Percentiles rank a stretch among this genome's conserved stretches.
These are phyloP conservation scores for Alternaria ethzedia DNA, from an alignment of 2,329 filamentous ascomycete species.

Conservation along the genomic window DNA sequence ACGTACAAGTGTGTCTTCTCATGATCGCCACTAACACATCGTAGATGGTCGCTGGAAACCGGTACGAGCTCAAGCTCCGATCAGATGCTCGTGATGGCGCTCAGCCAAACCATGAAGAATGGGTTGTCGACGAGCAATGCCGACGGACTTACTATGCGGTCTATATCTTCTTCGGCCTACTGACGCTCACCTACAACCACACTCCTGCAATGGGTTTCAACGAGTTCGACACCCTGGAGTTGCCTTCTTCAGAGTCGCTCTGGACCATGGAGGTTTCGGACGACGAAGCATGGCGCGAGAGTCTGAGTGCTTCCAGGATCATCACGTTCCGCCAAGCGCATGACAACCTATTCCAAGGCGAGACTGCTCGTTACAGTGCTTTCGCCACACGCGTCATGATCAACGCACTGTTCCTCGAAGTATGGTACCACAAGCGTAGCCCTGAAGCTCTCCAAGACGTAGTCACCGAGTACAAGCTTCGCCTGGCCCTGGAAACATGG, in stretches of 20 bases:
- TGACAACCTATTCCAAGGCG: conserved; percentile 93
- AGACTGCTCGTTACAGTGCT: conserved; percentile 88
- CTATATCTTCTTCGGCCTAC: conserved; percentile 96
- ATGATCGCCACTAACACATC: not conserved
- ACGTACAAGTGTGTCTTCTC: not conserved
- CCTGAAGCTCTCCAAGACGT: conserved; percentile 97
- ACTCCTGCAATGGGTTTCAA: conserved; percentile 98
- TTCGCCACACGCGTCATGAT: conserved; percentile 99
- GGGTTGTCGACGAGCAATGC: conserved; percentile 97
- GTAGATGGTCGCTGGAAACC: conserved; percentile 90
- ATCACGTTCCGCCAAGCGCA: conserved; percentile 94
- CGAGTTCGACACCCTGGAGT: conserved; percentile 90
- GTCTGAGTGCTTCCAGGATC: conserved; percentile 71
- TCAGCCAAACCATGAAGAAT: conserved; percentile 81
- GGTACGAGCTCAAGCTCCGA: conserved; percentile 93
- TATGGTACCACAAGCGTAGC: conserved; percentile 98
- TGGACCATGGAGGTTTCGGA: conserved; percentile 87
- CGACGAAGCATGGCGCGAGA: conserved; percentile 83
- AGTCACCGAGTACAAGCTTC: conserved; percentile 96
- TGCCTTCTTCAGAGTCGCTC: conserved; percentile 90
- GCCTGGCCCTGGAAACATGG: conserved; percentile 97
- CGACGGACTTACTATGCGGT: conserved; percentile 97
- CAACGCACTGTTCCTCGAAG: conserved; percentile 96
- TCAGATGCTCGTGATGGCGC: conserved; percentile 82
- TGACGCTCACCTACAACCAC: conserved; percentile 97